phyloP scores from a whole-genome alignment of 2,329 filamentous ascomycete species.

The Ploettnerulaceae sp. region DNA sequence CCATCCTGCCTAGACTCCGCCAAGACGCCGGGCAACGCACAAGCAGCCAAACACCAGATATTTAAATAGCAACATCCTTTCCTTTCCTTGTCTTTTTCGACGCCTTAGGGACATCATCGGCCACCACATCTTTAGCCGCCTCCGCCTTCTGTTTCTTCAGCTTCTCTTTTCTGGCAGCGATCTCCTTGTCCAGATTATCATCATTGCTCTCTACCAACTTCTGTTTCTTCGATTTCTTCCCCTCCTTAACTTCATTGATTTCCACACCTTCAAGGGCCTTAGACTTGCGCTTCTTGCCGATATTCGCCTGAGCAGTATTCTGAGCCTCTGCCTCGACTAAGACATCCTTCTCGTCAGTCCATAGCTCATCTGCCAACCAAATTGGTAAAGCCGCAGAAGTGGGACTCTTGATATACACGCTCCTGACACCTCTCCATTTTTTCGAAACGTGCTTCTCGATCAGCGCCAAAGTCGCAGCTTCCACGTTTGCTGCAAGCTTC shows the following conservation, averaged over 20 bases:
- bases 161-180: constrained; percentile 34
- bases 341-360: constrained; percentile 73
- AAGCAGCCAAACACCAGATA: constrained; percentile 2
- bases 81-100: constrained; percentile 29
- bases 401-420: constrained; percentile 85
- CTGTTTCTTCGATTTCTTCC: constrained; percentile 37
- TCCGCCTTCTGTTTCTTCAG: constrained; percentile 36
- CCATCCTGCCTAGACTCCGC: neutral
- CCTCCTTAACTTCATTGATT: constrained; percentile 31
- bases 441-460: constrained; percentile 78
- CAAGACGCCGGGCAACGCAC: neutral
- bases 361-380: constrained; percentile 89
- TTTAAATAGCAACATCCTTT: constrained; percentile 21
- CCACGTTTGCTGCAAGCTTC: constrained; percentile 75
- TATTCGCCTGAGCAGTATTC: constrained; percentile 38
- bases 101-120: constrained; percentile 26
- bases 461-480: constrained; percentile 63
- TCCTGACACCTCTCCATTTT: constrained; percentile 81
- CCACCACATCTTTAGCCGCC: constrained; percentile 27
- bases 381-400: constrained; percentile 87
- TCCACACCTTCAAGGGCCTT: constrained; percentile 30
- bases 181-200: constrained; percentile 35
- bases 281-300: constrained; percentile 54
- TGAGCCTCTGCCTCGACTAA: constrained; percentile 50
- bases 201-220: constrained; percentile 33